Evolutionary conservation across 352 stramenopile genomes (phyloP), one percentile per base, ranked within the genome.

Genomic region (Hyphochytrium catenoides): DNA sequence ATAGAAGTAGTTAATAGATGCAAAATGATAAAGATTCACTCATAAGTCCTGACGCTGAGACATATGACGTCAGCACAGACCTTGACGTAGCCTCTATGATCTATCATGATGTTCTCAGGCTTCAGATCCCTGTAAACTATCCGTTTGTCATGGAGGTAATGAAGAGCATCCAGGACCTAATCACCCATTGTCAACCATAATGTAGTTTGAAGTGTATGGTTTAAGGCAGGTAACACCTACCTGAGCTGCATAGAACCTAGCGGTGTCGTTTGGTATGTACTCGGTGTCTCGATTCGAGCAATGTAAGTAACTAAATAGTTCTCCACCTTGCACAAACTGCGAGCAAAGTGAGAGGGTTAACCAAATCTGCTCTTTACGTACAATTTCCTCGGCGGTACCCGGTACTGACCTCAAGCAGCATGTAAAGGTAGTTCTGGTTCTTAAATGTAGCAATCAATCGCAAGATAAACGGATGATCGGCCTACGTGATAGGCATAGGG

Each of bases 391-490:
- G n/a, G n/a, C 77, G 74, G 47, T 87, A 67, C 2, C 85, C 54
- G 18, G 88, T 54, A 32, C 14, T 7, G 39, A 46, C 39, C 41
- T 95, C 83, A 30, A 95, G 76, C 30, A 97, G 57, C 62, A 97
- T 83, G 51, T 93, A 95, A 21, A 96, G 54, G 39, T 68, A 54
- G 22, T 77, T 56, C 18, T 66, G 48, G 43, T 95, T 83, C 58
- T 95, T 86, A 52, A 89, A 96, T 1, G 86, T 96, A 29, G 67
- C 64, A 36, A 89, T 67, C 15, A 96, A 60, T 46, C 90, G 83
- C 23, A 96, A 67, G 42, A 97, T 76, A 51, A 98, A 96, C n/a
- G 88, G 85, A 52, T 97, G 88, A 45, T 91, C 63, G 46, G 89
- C 85, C 25, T 43, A 28, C 21, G 9, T 33, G 9, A 12, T 7